Percentiles rank a stretch among this genome's conserved stretches.
Conservation (phyloP, 1,284 basidiomycete species). For the Boletus smithii region DNA sequence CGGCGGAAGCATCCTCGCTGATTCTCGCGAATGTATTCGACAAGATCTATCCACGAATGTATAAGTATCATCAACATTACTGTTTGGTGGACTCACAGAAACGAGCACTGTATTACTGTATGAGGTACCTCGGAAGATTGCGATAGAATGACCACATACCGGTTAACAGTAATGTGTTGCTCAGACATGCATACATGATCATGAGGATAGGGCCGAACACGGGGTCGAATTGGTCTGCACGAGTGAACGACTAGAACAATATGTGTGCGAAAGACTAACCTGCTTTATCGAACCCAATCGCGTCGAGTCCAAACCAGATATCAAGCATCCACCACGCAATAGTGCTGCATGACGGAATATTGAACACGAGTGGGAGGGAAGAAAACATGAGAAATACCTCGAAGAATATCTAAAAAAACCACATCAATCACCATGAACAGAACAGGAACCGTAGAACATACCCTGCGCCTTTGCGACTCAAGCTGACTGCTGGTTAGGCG, state of each 20-base stretch:
- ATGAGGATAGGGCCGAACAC: constrained; percentile 85
- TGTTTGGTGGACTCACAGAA: constrained; percentile 52
- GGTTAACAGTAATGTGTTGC: constrained; percentile 82
- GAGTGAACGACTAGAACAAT: constrained; percentile 8
- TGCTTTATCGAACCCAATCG: constrained; percentile 75
- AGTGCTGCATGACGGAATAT: constrained; percentile 40
- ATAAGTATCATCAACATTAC: background rate
- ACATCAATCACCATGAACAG: background rate
- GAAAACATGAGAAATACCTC: constrained; percentile 36
- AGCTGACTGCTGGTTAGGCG: constrained; percentile 35
- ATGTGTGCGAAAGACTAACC: constrained; percentile 45
- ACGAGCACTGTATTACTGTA: constrained; percentile 57
- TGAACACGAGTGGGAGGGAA: background rate
- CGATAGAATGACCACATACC: constrained; percentile 41
- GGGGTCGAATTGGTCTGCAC: constrained; percentile 69
- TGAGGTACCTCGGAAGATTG: constrained; percentile 5
- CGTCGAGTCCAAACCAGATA: constrained; percentile 87
- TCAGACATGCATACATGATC: constrained; percentile 83
- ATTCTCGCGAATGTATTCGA: constrained; percentile 92
- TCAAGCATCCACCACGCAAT: constrained; percentile 91
- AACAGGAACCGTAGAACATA: constrained; percentile 12
- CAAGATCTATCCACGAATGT: constrained; percentile 60
- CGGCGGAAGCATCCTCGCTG: constrained; percentile 87
- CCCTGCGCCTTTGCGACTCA: constrained; percentile 53
- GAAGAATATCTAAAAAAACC: constrained; percentile 28